phyloP scores from a whole-genome alignment of 1,284 basidiomycete genomes.

The Ganoderma lingzhi region DNA sequence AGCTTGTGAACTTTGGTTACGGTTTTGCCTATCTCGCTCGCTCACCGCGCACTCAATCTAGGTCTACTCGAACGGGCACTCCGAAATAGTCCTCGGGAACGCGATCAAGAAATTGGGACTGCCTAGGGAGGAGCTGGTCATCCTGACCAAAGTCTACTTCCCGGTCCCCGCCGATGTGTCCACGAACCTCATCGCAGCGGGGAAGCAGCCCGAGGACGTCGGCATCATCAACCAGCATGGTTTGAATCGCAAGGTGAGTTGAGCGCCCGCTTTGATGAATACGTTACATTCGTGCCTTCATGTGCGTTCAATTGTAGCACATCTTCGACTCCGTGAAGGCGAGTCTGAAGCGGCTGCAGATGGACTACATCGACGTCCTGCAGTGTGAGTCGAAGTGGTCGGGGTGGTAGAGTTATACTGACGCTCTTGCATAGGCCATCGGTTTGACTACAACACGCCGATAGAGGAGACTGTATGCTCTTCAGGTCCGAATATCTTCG shows the following conservation, averaged over 20 bases:
- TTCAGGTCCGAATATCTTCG: too few relatives aligned
- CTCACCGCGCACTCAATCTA: slow-evolving; percentile 19
- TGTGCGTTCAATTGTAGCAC: background rate
- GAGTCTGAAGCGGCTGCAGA: slow-evolving; percentile 48
- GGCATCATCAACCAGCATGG: slow-evolving; percentile 47
- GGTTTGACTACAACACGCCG: slow-evolving; percentile 30
- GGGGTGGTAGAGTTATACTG: background rate
- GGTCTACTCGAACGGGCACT: slow-evolving; percentile 51
- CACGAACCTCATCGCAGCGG: background rate
- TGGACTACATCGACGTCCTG: slow-evolving; percentile 53
- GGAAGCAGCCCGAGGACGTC: slow-evolving; percentile 16
- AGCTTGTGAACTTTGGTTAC: background rate
- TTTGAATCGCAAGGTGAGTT: slow-evolving; percentile 40
- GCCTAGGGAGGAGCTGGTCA: slow-evolving; percentile 61
- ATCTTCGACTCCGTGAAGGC: slow-evolving; percentile 6
- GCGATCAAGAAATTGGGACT: slow-evolving; percentile 62
- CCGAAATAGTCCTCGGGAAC: slow-evolving; percentile 63
- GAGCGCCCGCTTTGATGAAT: background rate
- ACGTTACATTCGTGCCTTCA: background rate
- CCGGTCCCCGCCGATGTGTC: background rate
- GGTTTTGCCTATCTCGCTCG: background rate
- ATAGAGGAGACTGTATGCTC: slow-evolving; percentile 33
- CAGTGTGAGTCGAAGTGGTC: slow-evolving; percentile 28
- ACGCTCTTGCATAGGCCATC: slow-evolving; percentile 20
- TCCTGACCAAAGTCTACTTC: slow-evolving; percentile 57